phyloP scores from a whole-genome alignment of 192 early-diverging fungal species.

The Coemansia sp. region DNA sequence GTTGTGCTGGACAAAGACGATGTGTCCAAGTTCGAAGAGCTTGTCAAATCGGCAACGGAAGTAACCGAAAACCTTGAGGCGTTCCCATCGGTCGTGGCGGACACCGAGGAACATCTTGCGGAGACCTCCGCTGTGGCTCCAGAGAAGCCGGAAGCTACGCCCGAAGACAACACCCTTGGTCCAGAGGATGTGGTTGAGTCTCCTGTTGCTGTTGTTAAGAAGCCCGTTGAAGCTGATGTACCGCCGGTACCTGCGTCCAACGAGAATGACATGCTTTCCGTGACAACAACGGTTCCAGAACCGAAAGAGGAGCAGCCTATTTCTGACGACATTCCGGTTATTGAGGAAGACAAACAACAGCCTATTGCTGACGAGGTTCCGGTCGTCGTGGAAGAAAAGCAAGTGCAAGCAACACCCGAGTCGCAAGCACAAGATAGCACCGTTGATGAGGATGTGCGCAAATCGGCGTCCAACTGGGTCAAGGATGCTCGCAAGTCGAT shows the following conservation, averaged over 20 bases:
- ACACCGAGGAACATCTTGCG: constrained; percentile 14
- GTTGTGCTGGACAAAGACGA: constrained; percentile 29
- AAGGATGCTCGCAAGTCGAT: constrained; percentile 53
- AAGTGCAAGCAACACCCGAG: background rate
- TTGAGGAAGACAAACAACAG: background rate
- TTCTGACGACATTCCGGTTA: constrained; percentile 1
- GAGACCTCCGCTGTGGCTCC: background rate
- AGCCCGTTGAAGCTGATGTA: background rate
- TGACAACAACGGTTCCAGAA: background rate
- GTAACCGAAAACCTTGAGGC: constrained; percentile 34
- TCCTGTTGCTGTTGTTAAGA: background rate
- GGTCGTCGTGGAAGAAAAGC: constrained; percentile 2
- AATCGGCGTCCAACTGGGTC: constrained; percentile 50
- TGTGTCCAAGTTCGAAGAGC: constrained; percentile 28
- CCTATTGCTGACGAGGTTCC: background rate
- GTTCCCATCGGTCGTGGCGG: constrained; percentile 36
- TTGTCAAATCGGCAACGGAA: constrained; percentile 32
- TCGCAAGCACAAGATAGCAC: background rate
- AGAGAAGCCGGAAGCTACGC: constrained; percentile 1
- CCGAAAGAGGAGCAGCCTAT: background rate
- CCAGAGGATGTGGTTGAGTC: background rate
- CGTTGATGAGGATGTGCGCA: constrained; percentile 45
- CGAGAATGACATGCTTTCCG: background rate
- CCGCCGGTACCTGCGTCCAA: background rate
- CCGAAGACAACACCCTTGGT: constrained; percentile 1